Percentiles rank a stretch among this genome's conserved stretches.
These are phyloP conservation scores for Amanita thiersii DNA, from an alignment of 768 basidiomycete species.

Conservation along the genomic window DNA sequence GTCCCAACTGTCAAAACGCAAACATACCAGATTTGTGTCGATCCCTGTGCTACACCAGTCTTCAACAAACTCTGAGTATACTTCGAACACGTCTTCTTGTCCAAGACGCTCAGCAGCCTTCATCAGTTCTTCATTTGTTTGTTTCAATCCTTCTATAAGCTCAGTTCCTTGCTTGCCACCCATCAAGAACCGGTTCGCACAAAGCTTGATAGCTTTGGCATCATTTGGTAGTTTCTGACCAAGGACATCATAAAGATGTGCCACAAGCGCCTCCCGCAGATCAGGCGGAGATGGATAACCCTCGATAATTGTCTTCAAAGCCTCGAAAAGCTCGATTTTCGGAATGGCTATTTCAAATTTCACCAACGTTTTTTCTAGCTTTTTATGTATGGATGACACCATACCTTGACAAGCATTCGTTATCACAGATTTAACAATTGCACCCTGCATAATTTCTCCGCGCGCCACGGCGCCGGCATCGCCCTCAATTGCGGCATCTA, in stretches of 20 bases:
- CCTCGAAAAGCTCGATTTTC: slow-evolving; percentile 31
- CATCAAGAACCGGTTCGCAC: slow-evolving; percentile 25
- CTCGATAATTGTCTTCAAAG: slow-evolving; percentile 27
- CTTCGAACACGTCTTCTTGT: slow-evolving; percentile 20
- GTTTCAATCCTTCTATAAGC: slow-evolving; percentile 29
- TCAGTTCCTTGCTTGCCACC: slow-evolving; percentile 21
- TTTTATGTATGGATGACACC: slow-evolving; percentile 10
- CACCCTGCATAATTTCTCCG: slow-evolving; percentile 66
- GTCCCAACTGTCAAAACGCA: slow-evolving; percentile 15
- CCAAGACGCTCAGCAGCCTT: slow-evolving; percentile 13
- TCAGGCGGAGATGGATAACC: slow-evolving; percentile 26
- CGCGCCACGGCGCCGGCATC: slow-evolving; percentile 50
- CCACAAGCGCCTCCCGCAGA: slow-evolving; percentile 27
- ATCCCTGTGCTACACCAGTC: slow-evolving; percentile 35
- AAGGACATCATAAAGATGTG: slow-evolving; percentile 30
- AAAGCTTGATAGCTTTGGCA: slow-evolving; percentile 27
- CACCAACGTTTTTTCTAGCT: slow-evolving; percentile 6
- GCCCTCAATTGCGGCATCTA: slow-evolving; percentile 36
- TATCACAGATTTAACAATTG: slow-evolving; percentile 73
- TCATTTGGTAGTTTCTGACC: slow-evolving; percentile 23
- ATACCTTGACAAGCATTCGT: slow-evolving; percentile 66
- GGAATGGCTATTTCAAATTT: slow-evolving; percentile 27
- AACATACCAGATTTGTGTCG: slow-evolving; percentile 41
- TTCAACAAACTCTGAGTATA: slow-evolving; percentile 47
- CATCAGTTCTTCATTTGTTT: slow-evolving; percentile 31